Conservation (phyloP, 495 filamentous ascomycete genomes). For the Durotheca rogersii region DNA sequence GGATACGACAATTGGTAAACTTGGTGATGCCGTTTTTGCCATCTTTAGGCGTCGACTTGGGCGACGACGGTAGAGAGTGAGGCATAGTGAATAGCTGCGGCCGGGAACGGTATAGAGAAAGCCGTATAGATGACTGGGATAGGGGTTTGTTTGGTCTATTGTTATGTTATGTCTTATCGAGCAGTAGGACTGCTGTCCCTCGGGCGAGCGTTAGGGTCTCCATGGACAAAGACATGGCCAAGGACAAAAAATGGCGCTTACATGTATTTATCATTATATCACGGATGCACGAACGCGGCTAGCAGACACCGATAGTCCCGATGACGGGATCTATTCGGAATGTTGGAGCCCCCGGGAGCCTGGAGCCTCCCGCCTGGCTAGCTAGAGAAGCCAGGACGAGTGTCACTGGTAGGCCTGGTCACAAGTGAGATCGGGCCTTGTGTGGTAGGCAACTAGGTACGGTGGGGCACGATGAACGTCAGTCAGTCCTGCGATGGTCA, state of each 20-base stretch:
- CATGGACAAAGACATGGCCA: conserved; percentile 27
- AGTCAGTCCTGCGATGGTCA: conserved; percentile 33
- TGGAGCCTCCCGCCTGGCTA: conserved; percentile 5
- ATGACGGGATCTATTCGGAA: conserved; percentile 17
- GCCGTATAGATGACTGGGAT: too few species aligned
- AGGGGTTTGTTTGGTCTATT: background rate
- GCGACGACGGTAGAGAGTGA: conserved; percentile 38
- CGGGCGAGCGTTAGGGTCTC: conserved; percentile 28
- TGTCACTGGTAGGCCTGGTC: conserved; percentile 17
- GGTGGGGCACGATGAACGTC: conserved; percentile 26
- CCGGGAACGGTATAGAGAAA: too few species aligned
- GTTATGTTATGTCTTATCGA: conserved; percentile 34
- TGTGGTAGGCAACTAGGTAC: background rate
- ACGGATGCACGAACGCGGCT: conserved; percentile 13
- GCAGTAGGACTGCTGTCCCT: conserved; percentile 31
- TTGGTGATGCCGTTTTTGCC: conserved; percentile 64
- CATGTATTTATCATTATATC: conserved; percentile 33
- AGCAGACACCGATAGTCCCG: conserved; percentile 24
- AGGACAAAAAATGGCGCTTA: conserved; percentile 24
- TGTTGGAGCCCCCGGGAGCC: background rate
- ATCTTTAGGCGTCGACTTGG: conserved; percentile 32
- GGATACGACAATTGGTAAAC: conserved; percentile 77
- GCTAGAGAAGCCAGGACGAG: conserved; percentile 10
- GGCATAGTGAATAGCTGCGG: conserved; percentile 24
- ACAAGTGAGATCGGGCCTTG: conserved; percentile 14